These are phyloP conservation scores for Rhodotorula sp. DNA, from an alignment of 1,284 basidiomycete genomes.

Conservation along the genomic window DNA sequence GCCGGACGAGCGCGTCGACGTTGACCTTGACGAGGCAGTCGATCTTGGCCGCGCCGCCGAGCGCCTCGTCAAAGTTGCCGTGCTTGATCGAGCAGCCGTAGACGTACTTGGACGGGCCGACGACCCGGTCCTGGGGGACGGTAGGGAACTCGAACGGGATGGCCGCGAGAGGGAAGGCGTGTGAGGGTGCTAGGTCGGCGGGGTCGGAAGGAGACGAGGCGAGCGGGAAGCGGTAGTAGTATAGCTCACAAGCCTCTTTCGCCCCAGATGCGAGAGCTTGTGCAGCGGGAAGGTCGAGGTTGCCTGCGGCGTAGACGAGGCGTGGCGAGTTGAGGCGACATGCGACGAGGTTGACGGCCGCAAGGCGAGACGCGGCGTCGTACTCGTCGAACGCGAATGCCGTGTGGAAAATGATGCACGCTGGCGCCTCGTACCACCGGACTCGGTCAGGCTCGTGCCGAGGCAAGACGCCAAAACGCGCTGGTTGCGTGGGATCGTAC, in stretches of 20 bases:
- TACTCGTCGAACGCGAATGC: conserved; percentile 52
- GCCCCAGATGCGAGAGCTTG: conserved; percentile 48
- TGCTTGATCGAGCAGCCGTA: conserved; percentile 54
- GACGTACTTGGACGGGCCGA: conserved; percentile 52
- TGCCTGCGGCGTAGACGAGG: conserved; percentile 56
- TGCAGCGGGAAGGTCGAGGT: conserved; percentile 48
- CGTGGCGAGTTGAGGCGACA: conserved; percentile 56
- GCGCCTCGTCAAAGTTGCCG: conserved; percentile 54
- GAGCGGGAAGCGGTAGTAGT: conserved; percentile 54
- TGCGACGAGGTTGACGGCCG: conserved; percentile 53
- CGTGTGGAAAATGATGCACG: conserved; percentile 57
- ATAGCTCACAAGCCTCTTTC: conserved; percentile 54
- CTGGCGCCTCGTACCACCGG: conserved; percentile 52
- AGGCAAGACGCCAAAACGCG: conserved; percentile 56
- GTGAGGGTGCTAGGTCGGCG: conserved; percentile 41
- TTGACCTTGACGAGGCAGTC: conserved; percentile 57
- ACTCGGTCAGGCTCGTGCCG: conserved; percentile 47
- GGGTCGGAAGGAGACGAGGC: conserved; percentile 3
- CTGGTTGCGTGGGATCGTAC: conserved; percentile 52
- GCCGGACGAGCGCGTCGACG: conserved; percentile 48
- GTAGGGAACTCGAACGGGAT: conserved; percentile 58
- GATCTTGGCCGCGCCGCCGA: conserved; percentile 57
- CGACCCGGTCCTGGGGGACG: conserved; percentile 50
- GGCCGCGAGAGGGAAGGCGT: conserved; percentile 54
- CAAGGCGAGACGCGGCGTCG: conserved; percentile 16